A percentile compares a stretch with the other conserved stretches of the same genome.
phyloP scores from a whole-genome alignment of 2,329 filamentous ascomycete genomes.

The Hypoxylon sp. region DNA sequence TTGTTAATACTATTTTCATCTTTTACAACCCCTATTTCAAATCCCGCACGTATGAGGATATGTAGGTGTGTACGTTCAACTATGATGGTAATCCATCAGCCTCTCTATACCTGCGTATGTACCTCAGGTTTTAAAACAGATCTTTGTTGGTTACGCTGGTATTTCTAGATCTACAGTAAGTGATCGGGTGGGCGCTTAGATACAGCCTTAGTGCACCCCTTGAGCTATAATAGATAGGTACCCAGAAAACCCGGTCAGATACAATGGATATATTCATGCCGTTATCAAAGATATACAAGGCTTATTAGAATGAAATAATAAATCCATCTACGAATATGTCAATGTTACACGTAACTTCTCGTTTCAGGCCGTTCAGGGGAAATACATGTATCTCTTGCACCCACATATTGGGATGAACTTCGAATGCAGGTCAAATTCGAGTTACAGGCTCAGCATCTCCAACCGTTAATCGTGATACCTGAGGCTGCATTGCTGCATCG shows the following conservation, averaged over 20 bases:
- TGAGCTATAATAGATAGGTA: not conserved
- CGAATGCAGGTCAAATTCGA: constrained; percentile 4
- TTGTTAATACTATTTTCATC: constrained; percentile 22
- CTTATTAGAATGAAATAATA: constrained; percentile 15
- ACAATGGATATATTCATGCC: not conserved
- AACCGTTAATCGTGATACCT: constrained; percentile 22
- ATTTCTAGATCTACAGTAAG: constrained; percentile 26
- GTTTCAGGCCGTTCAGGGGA: constrained; percentile 24
- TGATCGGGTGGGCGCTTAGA: constrained; percentile 35
- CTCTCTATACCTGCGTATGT: constrained; percentile 23
- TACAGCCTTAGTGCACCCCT: constrained; percentile 25
- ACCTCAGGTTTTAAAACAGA: constrained; percentile 29
- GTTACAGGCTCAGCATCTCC: not conserved
- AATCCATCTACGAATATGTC: not conserved
- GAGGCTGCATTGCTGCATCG: constrained; percentile 26
- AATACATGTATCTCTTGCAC: constrained; percentile 26
- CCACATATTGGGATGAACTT: constrained; percentile 3
- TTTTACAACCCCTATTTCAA: constrained; percentile 11
- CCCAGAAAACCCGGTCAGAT: not conserved
- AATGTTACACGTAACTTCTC: constrained; percentile 8
- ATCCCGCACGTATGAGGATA: not conserved
- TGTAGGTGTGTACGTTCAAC: constrained; percentile 1
- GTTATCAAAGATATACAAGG: constrained; percentile 1
- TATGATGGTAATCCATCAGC: constrained; percentile 4
- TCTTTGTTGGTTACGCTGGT: constrained; percentile 33